Evolutionary conservation across 371 early-diverging fungal genomes (phyloP), one percentile per base, ranked within the genome.

Genomic region (Haplosporangium sp.): DNA sequence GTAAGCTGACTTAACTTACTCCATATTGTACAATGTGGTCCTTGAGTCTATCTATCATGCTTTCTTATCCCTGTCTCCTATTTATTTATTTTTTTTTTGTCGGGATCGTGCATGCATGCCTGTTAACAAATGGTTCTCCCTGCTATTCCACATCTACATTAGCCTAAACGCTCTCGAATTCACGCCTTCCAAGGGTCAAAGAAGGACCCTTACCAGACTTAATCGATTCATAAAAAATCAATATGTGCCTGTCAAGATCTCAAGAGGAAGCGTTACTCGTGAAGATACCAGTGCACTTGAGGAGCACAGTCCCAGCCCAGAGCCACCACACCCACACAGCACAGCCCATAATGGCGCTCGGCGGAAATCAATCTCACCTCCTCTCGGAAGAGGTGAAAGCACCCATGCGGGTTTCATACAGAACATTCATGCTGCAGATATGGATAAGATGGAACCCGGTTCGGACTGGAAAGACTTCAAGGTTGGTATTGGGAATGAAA

Each of bases 151-250:
- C 38, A 38, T 40, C 16, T 13, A 14, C 10, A 46, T 50, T 54
- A 90, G 91, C 59, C 63, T 91, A 40, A 76, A 89, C 63, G 74
- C 85, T 9, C 71, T 53, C 7, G 64, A 81, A 48, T 92, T 89
- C 59, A 67, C 70, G 40, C 61, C 81, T 12, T 81, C 86, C 16
- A 93, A 93, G 74, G 85, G 90, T 9, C 94, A 94, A 67, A 84
- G 90, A 52, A 90, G 92, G 59, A 81, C 90, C 6, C 59, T 93
- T 0, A 83, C 83, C 59, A 90, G 88, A 66, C 73, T 89, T 40
- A 85, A 87, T 62, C 85, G 87, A 21, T 90, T 72, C 65, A 64
- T 90, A 41, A 84, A 83, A 50, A 71, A 77, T 42, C 65, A 77
- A 45, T 77, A 77, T 42, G 62, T 68, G 6, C 79, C 79, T 23